phyloP scores from a whole-genome alignment of 352 stramenopile genomes.

The Globisporangium takayamanum region DNA sequence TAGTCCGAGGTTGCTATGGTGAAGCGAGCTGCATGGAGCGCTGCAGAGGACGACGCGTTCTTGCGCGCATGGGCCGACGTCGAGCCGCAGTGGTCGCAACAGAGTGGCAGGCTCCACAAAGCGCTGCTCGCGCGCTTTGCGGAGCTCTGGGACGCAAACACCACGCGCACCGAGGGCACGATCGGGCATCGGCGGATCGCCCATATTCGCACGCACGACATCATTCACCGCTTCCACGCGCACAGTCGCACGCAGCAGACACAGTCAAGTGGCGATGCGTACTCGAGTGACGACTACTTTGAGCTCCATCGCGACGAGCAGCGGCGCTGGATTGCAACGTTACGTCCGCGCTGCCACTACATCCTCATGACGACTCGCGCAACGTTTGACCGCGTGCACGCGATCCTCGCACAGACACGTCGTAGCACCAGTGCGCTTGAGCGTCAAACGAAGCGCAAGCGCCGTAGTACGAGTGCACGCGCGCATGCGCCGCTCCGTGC shows the following conservation, averaged over 20 bases:
- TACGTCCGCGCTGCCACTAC: background rate
- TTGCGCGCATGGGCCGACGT: slow-evolving; percentile 6
- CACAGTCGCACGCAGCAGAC: background rate
- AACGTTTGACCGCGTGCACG: background rate
- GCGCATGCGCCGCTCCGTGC: no score
- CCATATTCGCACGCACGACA: background rate
- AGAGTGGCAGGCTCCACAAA: background rate
- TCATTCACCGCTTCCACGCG: background rate
- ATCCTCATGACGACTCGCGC: background rate
- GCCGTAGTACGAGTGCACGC: no score
- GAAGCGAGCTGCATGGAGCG: background rate
- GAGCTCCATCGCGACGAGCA: background rate
- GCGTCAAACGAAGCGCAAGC: no score
- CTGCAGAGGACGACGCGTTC: slow-evolving; percentile 5
- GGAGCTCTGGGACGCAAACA: no score
- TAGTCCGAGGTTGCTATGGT: no score
- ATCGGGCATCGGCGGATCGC: background rate
- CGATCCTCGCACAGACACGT: no score
- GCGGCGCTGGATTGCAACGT: background rate
- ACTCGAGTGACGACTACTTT: slow-evolving; percentile 1
- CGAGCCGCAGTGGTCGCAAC: background rate
- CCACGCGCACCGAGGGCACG: background rate
- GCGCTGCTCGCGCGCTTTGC: no score
- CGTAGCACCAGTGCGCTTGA: no score
- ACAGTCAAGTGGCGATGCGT: background rate